Conservation (phyloP, 176 grass and related monocot species). For the Zea mays region DNA sequence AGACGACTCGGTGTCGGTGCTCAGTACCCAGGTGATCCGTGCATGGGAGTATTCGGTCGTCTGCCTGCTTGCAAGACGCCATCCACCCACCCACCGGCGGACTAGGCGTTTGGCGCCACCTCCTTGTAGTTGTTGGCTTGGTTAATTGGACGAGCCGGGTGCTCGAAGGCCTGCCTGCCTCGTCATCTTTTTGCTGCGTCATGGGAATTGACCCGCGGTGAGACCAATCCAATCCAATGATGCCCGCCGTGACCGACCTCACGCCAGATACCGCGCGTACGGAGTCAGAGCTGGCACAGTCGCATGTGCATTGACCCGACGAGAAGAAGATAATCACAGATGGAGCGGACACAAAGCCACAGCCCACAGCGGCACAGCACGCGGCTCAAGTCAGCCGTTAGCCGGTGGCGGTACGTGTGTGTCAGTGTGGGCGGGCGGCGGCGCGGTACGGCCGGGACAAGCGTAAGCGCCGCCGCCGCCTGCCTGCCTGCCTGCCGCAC, state of each 20-base stretch:
- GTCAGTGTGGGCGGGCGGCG: background rate
- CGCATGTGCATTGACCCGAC: slow-evolving; percentile 42
- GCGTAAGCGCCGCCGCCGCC: background rate
- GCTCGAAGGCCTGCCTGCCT: too few species aligned
- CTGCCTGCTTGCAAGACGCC: slow-evolving; percentile 26
- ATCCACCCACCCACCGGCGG: too few species aligned
- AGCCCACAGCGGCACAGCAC: background rate
- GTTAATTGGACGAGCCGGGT: background rate
- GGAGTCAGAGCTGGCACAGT: background rate
- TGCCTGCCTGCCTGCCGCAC: background rate
- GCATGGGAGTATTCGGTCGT: background rate
- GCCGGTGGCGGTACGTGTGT: background rate
- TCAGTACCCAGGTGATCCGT: background rate
- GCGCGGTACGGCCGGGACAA: background rate
- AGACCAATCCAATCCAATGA: background rate
- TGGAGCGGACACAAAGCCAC: background rate
- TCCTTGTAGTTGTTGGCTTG: background rate
- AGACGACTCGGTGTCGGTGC: background rate
- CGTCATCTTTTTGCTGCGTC: background rate
- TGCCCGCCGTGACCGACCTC: slow-evolving; percentile 15
- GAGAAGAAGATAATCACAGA: background rate
- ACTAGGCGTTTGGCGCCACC: slow-evolving; percentile 26
- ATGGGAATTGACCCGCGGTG: slow-evolving; percentile 20
- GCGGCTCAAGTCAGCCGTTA: background rate
- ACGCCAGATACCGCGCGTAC: background rate